Base-by-base conservation (phyloP, 352 stramenopile species). In the Phytophthora meadii region DNA sequence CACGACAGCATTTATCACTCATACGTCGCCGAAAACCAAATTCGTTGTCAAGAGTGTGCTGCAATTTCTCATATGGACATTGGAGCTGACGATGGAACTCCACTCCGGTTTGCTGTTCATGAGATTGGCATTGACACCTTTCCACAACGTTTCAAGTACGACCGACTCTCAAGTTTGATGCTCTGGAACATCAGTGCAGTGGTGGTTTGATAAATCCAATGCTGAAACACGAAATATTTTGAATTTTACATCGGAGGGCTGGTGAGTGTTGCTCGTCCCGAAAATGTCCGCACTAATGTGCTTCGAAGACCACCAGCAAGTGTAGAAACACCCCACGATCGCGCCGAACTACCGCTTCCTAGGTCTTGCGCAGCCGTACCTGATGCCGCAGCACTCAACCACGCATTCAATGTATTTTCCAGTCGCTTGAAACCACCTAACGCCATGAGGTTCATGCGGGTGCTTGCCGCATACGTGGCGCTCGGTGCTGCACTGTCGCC, bases 151-250 rank as follows among this genome's bases (percentile, higher is more conserved):
- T 80, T 84, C 45, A 58, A 74, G 11, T 88, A 90, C 54, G 63
- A 88, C 0, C 68, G 76, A 15, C 45, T 78, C 15, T 76, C 70
- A 2, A 89, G 67, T 17, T 61, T 87, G n/a, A 71, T 66, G 65
- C 34, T 86, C 28, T 86, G 80, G 80, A 49, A 57, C 52, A 67
- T 90, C 15, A 45, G 80, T 14, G 78, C 76, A 3, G 55, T 83
- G 2, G 55, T 81, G 6, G 37, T 58, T 47, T 10, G n/a, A 24
- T 68, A 49, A 39, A 17, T 39, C 19, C 30, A 9, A 44, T 10
- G 17, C 12, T 48, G 9, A 27, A 36, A 14, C 25, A 22, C 19
- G 19, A 19, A 52, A 22, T 22, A 22, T 22, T 22, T 22, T 22
- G 30, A 2, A 4, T 36, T 12, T 27, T 63, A 60, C 15, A 45